phyloP scores from a whole-genome alignment of 495 filamentous ascomycete species.

The Ramalina peruviana region DNA sequence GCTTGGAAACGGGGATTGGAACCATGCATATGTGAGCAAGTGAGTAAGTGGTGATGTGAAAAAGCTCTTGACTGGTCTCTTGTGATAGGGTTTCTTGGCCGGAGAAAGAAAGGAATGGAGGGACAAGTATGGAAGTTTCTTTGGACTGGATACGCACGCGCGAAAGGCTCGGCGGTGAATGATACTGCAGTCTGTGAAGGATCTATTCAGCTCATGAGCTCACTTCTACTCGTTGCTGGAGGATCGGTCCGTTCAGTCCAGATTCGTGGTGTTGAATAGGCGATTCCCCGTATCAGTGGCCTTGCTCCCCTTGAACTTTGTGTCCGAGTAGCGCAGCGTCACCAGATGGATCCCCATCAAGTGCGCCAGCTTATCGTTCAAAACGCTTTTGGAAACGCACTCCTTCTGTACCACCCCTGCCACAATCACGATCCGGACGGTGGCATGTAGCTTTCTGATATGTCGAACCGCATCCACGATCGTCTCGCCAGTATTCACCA shows the following conservation, averaged over 20 bases:
- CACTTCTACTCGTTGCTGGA: too few relatives aligned
- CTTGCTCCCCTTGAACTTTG: conserved; percentile 38
- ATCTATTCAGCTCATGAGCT: too few relatives aligned
- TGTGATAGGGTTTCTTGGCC: too few relatives aligned
- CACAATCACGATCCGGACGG: conserved; percentile 39
- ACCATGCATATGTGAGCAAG: too few relatives aligned
- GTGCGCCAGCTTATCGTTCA: conserved; percentile 4
- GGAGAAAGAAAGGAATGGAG: too few relatives aligned
- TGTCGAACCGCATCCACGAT: conserved; percentile 38
- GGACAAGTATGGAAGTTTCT: too few relatives aligned
- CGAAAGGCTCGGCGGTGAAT: too few relatives aligned
- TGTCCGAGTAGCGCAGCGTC: conserved; percentile 39
- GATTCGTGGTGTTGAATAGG: conserved; percentile 42
- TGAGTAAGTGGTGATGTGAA: too few relatives aligned
- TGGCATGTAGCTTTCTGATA: conserved; percentile 29
- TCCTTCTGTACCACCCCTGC: conserved; percentile 40
- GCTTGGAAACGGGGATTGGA: too few relatives aligned
- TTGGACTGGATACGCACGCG: too few relatives aligned
- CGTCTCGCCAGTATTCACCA: conserved; percentile 43
- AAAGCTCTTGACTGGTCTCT: too few relatives aligned
- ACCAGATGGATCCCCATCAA: conserved; percentile 26
- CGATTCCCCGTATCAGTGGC: conserved; percentile 45
- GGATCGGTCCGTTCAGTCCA: background rate
- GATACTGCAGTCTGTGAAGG: too few relatives aligned
- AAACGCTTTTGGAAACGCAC: conserved; percentile 19